phyloP scores from a whole-genome alignment of 176 grass and related monocot species.

The Cenchrus americanus region DNA sequence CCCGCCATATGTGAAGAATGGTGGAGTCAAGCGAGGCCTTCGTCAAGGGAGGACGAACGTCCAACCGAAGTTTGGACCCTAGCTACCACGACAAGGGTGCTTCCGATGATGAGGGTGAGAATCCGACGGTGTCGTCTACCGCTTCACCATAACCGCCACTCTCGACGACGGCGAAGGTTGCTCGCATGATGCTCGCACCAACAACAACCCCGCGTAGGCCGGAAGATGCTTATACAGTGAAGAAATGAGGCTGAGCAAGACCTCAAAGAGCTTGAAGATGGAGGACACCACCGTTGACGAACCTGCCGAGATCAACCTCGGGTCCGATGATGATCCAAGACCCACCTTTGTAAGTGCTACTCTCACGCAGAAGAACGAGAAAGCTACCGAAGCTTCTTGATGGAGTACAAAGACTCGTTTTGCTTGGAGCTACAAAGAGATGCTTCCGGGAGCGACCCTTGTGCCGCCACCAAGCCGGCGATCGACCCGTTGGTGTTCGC shows the following conservation, averaged over 20 bases:
- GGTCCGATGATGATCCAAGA: not conserved
- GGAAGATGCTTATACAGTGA: no score
- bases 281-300: not conserved
- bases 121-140: no score
- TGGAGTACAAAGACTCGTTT: not conserved
- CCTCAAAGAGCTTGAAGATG: no score
- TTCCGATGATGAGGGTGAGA: not conserved
- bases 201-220: accelerated
- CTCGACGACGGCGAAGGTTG: no score
- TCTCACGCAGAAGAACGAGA: not conserved
- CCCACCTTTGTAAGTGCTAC: not conserved
- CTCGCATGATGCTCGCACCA: no score
- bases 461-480: not conserved
- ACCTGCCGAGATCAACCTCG: not conserved
- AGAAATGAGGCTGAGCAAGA: no score
- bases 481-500: not conserved
- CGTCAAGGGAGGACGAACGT: not conserved
- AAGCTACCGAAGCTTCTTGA: not conserved
- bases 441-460: not conserved
- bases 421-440: not conserved
- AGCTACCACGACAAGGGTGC: not conserved
- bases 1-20: no score
- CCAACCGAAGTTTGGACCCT: not conserved
- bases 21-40: not conserved
- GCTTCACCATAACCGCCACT: no score